Conservation (phyloP, 73 alveolate genomes). For the Tetrahymena thermophila region DNA sequence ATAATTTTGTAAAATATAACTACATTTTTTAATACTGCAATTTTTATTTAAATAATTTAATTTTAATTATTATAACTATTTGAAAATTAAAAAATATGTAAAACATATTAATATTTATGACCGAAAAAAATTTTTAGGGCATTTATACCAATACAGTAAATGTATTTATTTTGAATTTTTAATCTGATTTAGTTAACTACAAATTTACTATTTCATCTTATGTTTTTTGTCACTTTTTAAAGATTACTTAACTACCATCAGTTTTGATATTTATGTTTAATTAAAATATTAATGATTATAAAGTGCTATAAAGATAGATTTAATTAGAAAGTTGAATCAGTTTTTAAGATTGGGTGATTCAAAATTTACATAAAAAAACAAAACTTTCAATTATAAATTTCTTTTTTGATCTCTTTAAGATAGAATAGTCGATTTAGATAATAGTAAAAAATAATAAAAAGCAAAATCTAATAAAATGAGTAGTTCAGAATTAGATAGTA, state of each 20-base stretch:
- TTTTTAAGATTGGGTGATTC: neutral
- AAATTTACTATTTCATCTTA: neutral
- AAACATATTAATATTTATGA: too few species aligned
- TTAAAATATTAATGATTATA: neutral
- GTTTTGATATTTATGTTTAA: neutral
- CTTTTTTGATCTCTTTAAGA: neutral
- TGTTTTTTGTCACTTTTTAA: too few species aligned
- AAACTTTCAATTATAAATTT: neutral
- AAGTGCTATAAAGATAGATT: neutral
- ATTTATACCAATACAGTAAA: too few species aligned
- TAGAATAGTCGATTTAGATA: neutral
- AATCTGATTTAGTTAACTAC: too few species aligned
- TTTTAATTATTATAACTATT: too few species aligned
- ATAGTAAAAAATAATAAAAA: neutral
- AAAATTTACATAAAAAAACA: neutral
- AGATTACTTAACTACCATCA: neutral
- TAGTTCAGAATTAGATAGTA: neutral
- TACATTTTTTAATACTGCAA: too few species aligned
- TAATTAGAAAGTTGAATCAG: neutral
- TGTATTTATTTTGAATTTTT: too few species aligned
- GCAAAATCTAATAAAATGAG: neutral
- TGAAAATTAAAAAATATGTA: too few species aligned
- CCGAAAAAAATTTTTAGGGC: too few species aligned
- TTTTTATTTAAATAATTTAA: too few species aligned
- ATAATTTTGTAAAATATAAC: too few species aligned